Base-by-base conservation (phyloP, 352 stramenopile species). In the Pythium chondricola region DNA sequence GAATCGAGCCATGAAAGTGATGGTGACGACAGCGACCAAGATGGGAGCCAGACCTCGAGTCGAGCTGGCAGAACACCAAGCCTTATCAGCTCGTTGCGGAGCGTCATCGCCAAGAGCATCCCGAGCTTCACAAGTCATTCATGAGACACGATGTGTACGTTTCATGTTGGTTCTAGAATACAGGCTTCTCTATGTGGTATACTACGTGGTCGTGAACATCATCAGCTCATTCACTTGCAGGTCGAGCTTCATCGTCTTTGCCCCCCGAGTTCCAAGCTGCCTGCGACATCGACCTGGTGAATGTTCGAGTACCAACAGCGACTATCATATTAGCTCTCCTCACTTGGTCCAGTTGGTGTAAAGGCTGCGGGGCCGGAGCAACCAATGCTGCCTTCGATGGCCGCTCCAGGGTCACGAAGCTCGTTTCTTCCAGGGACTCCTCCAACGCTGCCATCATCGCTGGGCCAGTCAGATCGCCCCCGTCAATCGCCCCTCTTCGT, bases 361-460 rank as follows among this genome's bases (percentile, higher is more conserved):
- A 20, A 10, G 24, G 6, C 18, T 16, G 24, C 8, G 65, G 58
- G 6, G 63, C 61, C 6, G 71, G 71, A 9, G 72, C 62, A 16
- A 85, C 72, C 17, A 82, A 52, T 2, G 70, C 72, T 16, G 63
- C 70, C 31, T 62, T 44, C 4, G 63, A 56, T 5, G 64, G 58
- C 1, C 67, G 56, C 44, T 79, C 66, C 10, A 67, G 44, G 0
- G 69, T 79, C 31, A 83, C 69, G 43, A 89, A 85, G 54, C 74
- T 85, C 45, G 75, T 83, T 43, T 85, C 75, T 35, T 80, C 64
- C 52, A 89, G 75, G 2, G 73, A 76, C 36, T 81, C 67, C 52
- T 87, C 73, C 30, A 89, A 58, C 26, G 78, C 78, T 31, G 61
- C 47, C 59, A 89, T 78, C 61, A 75, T 77, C 31, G 74, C 43